Evolutionary conservation across 2,329 filamentous ascomycete species (phyloP).

Genomic region (Pseudogymnoascus sp.): DNA sequence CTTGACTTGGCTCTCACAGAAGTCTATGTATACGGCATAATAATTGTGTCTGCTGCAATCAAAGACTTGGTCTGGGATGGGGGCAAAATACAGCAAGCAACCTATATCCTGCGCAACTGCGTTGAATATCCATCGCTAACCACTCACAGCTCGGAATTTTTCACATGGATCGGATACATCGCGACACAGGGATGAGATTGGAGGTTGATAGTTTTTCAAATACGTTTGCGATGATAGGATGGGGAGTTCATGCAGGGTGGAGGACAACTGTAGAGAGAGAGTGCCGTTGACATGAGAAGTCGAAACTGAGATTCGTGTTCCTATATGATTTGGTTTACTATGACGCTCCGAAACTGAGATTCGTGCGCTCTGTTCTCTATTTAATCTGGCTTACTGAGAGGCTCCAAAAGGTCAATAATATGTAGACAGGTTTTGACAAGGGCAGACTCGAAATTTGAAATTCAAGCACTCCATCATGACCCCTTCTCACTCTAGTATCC

Average conservation of each 20-base stretch:
- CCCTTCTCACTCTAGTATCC: not conserved
- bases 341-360: not conserved
- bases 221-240: not conserved
- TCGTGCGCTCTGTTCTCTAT: not conserved
- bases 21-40: too few species aligned
- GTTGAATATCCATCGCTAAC: too few species aligned
- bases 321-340: not conserved
- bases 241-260: not conserved
- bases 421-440: not conserved
- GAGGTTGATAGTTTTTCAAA: not conserved
- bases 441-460: not conserved
- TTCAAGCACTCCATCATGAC: not conserved
- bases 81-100: too few species aligned
- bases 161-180: not conserved
- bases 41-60: too few species aligned
- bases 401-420: not conserved
- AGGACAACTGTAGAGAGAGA: not conserved
- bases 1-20: too few species aligned
- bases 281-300: not conserved
- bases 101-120: too few species aligned
- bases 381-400: not conserved
- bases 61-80: too few species aligned
- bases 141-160: too few species aligned
- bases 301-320: not conserved
- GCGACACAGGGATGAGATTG: not conserved